These are phyloP conservation scores for Phyllosticta ampelicida DNA, from an alignment of 2,329 filamentous ascomycete species.

Conservation along the genomic window DNA sequence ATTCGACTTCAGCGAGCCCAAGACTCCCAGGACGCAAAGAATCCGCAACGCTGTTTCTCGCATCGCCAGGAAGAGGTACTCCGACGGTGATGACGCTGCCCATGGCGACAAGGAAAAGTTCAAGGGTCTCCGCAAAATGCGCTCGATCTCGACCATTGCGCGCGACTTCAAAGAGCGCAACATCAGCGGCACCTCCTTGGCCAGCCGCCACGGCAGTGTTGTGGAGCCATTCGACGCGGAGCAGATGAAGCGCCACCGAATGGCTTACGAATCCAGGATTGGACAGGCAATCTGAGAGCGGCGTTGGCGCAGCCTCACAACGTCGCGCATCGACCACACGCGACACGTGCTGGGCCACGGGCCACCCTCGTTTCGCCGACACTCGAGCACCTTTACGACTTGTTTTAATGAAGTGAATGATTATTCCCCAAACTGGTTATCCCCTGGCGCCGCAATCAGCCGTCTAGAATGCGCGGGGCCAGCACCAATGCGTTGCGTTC, in stretches of 20 bases:
- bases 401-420: slow-evolving; percentile 8
- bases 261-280: slow-evolving; percentile 23
- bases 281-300: slow-evolving; percentile 6
- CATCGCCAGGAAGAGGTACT: slow-evolving; percentile 4
- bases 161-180: slow-evolving; percentile 12
- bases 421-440: background rate
- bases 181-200: slow-evolving; percentile 6
- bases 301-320: background rate
- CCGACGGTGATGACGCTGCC: background rate
- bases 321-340: background rate
- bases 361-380: background rate
- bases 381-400: slow-evolving; percentile 5
- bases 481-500: background rate
- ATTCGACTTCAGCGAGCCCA: slow-evolving; percentile 14
- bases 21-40: slow-evolving; percentile 41
- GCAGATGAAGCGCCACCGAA: slow-evolving; percentile 27
- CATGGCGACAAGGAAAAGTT: slow-evolving; percentile 14
- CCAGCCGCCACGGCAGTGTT: slow-evolving; percentile 16
- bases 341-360: background rate
- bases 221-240: slow-evolving; percentile 23
- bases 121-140: slow-evolving; percentile 26
- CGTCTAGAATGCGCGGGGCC: background rate
- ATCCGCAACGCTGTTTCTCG: background rate
- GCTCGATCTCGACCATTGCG: slow-evolving; percentile 20
- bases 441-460: background rate